Conservation (phyloP, 2,329 filamentous ascomycete genomes). For the Epichloe gansuensis region DNA sequence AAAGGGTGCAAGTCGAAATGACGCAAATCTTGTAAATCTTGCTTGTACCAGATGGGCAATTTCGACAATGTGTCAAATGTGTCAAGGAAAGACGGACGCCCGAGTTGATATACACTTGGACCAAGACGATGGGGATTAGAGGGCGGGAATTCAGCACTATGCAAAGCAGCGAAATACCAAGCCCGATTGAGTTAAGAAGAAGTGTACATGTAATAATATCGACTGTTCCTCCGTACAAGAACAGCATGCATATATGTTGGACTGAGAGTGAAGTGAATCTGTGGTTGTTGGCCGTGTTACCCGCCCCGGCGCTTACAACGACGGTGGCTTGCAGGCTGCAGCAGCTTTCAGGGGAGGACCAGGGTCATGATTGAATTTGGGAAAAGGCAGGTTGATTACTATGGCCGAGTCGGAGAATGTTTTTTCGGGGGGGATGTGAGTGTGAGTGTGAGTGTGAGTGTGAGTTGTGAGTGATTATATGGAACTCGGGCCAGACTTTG, state of each 20-base stretch:
- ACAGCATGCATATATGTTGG: constrained; percentile 7
- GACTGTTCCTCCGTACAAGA: constrained; percentile 3
- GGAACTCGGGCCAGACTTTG: too few relatives aligned
- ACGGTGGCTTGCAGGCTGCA: constrained; percentile 7
- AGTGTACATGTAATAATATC: background rate
- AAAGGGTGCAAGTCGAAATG: too few relatives aligned
- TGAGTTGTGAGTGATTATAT: too few relatives aligned
- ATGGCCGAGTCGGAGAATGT: background rate
- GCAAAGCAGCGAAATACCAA: background rate
- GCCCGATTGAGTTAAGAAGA: too few relatives aligned
- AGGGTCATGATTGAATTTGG: background rate
- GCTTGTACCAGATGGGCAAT: background rate
- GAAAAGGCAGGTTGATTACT: background rate
- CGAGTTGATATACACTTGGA: constrained; percentile 6
- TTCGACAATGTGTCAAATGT: background rate
- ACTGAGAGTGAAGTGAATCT: constrained; percentile 1
- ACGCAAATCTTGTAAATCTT: too few relatives aligned
- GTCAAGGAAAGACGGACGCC: constrained; percentile 1
- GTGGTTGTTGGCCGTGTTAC: constrained; percentile 9
- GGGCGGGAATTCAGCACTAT: background rate
- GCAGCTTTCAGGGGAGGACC: constrained; percentile 4
- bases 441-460: too few relatives aligned
- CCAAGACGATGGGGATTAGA: background rate
- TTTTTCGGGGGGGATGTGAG: too few relatives aligned
- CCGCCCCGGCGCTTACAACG: constrained; percentile 14